phyloP scores from a whole-genome alignment of 2,329 filamentous ascomycete species.

The Emmonsiellopsis sp. region DNA sequence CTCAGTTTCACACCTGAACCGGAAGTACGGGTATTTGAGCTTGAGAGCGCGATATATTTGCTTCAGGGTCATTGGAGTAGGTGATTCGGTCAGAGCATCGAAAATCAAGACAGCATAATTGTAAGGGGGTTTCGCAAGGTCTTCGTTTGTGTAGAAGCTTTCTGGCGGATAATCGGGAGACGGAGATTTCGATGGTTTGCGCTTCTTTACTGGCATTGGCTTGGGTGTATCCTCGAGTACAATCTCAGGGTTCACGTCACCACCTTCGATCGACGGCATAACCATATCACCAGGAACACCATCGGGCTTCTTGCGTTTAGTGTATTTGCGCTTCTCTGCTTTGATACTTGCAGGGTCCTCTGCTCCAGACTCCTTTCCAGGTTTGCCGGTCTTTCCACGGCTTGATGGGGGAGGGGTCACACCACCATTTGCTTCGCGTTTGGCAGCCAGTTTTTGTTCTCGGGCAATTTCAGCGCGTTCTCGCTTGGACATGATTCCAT shows the following conservation, averaged over 20 bases:
- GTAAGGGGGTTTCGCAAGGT: constrained; percentile 52
- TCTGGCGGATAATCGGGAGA: constrained; percentile 53
- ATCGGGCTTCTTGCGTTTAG: constrained; percentile 38
- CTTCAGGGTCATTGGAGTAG: constrained; percentile 52
- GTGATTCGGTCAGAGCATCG: constrained; percentile 51
- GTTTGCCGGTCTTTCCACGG: constrained; percentile 20
- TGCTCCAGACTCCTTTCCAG: constrained; percentile 23
- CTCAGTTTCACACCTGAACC: constrained; percentile 54
- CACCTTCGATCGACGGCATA: constrained; percentile 35
- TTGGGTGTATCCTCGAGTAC: constrained; percentile 35
- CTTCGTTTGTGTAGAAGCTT: constrained; percentile 52
- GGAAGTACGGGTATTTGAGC: constrained; percentile 52
- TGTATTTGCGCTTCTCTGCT: constrained; percentile 40
- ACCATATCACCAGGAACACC: constrained; percentile 32
- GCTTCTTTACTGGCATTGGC: constrained; percentile 38
- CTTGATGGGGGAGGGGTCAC: constrained; percentile 31
- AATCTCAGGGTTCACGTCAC: constrained; percentile 27
- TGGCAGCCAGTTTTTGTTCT: constrained; percentile 43
- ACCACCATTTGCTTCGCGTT: constrained; percentile 39
- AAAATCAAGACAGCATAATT: constrained; percentile 58
- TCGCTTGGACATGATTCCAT: constrained; percentile 58
- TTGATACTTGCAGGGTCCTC: constrained; percentile 31
- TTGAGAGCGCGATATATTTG: constrained; percentile 58
- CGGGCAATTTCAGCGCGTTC: constrained; percentile 48
- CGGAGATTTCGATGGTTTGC: constrained; percentile 49